phyloP scores from a whole-genome alignment of 2,329 filamentous ascomycete species.

The Scopulariopsis brevicaulis region DNA sequence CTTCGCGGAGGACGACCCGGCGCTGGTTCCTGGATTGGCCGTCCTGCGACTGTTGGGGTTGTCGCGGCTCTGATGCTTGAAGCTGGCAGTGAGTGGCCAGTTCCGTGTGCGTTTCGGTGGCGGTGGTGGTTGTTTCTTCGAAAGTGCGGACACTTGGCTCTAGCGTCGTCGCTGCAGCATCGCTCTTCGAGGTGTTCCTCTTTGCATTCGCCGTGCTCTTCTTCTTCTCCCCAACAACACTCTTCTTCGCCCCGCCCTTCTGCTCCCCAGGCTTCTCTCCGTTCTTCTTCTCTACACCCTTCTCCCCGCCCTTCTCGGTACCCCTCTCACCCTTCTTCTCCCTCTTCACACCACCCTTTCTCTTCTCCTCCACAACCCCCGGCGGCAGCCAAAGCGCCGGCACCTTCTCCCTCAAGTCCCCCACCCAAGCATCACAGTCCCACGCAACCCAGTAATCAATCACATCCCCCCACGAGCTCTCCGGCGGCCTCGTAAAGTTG shows the following conservation, averaged over 20 bases:
- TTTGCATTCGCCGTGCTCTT: constrained; percentile 5
- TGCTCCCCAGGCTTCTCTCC: constrained; percentile 17
- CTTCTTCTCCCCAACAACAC: constrained; percentile 6
- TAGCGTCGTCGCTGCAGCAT: constrained; percentile 10
- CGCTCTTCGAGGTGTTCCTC: constrained; percentile 14
- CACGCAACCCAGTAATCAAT: constrained; percentile 67
- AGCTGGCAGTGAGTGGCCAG: neutral
- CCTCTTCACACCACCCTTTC: constrained; percentile 12
- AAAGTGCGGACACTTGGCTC: neutral
- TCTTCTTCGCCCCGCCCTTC: neutral
- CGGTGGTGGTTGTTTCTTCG: neutral
- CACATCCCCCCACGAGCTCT: constrained; percentile 61
- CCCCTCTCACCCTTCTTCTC: constrained; percentile 4
- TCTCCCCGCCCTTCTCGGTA: constrained; percentile 17
- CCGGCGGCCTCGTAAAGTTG: constrained; percentile 60
- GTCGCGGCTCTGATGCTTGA: neutral
- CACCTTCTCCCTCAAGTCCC: constrained; percentile 46
- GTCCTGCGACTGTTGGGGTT: neutral
- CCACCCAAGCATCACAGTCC: constrained; percentile 66
- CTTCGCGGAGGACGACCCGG: constrained; percentile 22
- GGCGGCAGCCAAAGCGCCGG: constrained; percentile 48
- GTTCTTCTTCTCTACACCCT: constrained; percentile 25
- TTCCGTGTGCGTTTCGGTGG: neutral
- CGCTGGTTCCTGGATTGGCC: neutral
- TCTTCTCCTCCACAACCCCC: constrained; percentile 31